phyloP scores from a whole-genome alignment of 192 early-diverging fungal species.

The Geranomyces variabilis region DNA sequence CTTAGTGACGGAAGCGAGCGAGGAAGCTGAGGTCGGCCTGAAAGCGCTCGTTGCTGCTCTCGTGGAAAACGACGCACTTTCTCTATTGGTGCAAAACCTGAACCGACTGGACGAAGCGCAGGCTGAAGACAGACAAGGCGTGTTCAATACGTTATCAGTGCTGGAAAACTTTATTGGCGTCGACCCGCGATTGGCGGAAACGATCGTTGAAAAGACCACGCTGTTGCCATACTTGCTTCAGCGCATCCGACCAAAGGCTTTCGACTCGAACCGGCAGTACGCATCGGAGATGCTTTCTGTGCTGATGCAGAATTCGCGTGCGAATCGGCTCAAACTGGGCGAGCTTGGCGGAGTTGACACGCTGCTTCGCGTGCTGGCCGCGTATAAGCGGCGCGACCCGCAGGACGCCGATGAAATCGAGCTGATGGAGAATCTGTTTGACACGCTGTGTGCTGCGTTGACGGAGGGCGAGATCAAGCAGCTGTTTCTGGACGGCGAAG shows the following conservation, averaged over 20 bases:
- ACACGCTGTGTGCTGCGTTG: conserved; percentile 75
- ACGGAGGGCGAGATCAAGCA: conserved; percentile 70
- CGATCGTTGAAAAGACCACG: conserved; percentile 63
- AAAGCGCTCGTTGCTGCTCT: conserved; percentile 70
- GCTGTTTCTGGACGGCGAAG: conserved; percentile 80
- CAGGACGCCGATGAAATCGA: conserved; percentile 84
- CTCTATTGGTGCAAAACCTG: conserved; percentile 81
- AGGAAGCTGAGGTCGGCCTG: conserved; percentile 67
- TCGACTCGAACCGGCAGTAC: conserved; percentile 87
- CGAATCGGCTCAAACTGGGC: conserved; percentile 31
- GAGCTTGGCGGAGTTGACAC: conserved; percentile 66
- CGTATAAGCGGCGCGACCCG: conserved; percentile 73
- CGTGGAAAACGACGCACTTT: conserved; percentile 66
- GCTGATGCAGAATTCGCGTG: conserved; percentile 69
- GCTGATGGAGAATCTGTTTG: conserved; percentile 90
- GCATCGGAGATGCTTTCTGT: conserved; percentile 85
- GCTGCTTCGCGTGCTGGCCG: conserved; percentile 69
- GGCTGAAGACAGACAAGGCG: conserved; percentile 79
- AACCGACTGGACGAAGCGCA: conserved; percentile 75
- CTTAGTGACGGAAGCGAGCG: conserved; percentile 55
- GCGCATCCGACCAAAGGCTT: conserved; percentile 61
- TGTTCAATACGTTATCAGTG: conserved; percentile 82
- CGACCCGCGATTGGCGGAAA: conserved; percentile 67
- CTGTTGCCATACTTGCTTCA: conserved; percentile 77
- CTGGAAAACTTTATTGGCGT: conserved; percentile 86